Evolutionary conservation across 1,284 basidiomycete genomes (phyloP), one percentile per base, ranked within the genome.

Genomic region (Gastroboletus turbinatus): DNA sequence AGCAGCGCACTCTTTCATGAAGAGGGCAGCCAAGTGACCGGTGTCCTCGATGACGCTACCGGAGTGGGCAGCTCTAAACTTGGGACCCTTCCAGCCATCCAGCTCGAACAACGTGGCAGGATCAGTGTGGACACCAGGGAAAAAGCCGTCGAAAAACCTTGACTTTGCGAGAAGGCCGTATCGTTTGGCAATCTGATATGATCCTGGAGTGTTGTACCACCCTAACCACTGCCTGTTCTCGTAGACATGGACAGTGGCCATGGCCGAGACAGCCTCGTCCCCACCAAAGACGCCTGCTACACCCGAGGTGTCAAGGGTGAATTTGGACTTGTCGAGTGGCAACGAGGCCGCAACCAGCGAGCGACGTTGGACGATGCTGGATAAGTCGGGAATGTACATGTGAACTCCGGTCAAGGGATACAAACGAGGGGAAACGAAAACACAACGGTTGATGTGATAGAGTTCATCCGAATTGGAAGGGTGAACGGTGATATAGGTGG

Each of bases 171-270:
- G 63, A 32, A 56, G 57, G 13, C 56, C 64, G 13, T 65, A 74
- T 39, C 63, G 59, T 35, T 63, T 71, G 21, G 70, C 72, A n/a
- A 74, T 63, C 9, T 59, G 46, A 47, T 72, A 75, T 8, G 70
- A 67, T 11, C 71, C 73, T 7, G 73, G 73, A 4, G 72, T 60
- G n/a, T 75, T 73, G 27, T 73, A 74, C 73, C 71, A 73, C 2
- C 71, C 71, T 13, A 71, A 30, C 66, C 62, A 73, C 13, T 47
- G 63, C 33, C 69, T 71, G 4, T 58, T 60, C 43, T 61, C 54
- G 43, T 65, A 73, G 17, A 75, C 52, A 43, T 74, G 69, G 8
- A 73, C 60, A 0, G 71, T 75, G 0, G 63, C 63, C 69, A 75
- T 75, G 17, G 71, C 69, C 1, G 73, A 65, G 1, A 68, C 60